phyloP scores from a whole-genome alignment of 257 asterid species.

The Solanum pimpinellifolium region DNA sequence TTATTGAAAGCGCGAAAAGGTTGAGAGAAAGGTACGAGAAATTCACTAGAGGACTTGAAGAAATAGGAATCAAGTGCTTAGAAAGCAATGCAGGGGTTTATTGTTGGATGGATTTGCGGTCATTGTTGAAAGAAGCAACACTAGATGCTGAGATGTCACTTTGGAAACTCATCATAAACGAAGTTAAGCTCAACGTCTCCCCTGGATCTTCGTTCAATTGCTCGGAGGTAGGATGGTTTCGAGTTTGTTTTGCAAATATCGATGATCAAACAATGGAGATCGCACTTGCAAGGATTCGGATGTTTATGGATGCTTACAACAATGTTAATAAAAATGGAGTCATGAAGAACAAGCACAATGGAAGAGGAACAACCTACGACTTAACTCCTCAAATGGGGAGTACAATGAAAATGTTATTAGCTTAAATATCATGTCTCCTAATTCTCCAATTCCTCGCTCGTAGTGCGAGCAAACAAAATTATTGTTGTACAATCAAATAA shows the following conservation, averaged over 20 bases:
- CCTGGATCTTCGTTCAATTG: constrained; percentile 74
- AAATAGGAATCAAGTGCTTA: constrained; percentile 44
- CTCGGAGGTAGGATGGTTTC: constrained; percentile 79
- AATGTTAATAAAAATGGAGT: not conserved
- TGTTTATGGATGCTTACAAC: constrained; percentile 14
- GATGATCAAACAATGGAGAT: constrained; percentile 38
- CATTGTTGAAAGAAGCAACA: constrained; percentile 22
- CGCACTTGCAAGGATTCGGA: constrained; percentile 43
- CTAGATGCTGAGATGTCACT: constrained; percentile 46
- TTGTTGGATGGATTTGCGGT: constrained; percentile 76
- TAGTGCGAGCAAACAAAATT: constrained; percentile 8
- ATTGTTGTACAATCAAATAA: not conserved
- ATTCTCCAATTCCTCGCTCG: constrained; percentile 31
- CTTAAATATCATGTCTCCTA: constrained; percentile 17
- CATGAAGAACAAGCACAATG: not conserved
- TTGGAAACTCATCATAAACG: constrained; percentile 42
- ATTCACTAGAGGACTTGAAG: constrained; percentile 25
- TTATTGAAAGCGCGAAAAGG: constrained; percentile 15
- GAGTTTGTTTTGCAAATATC: constrained; percentile 82
- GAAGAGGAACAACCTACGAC: constrained; percentile 24
- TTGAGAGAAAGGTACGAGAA: constrained; percentile 23
- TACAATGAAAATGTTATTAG: constrained; percentile 15
- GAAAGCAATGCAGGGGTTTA: constrained; percentile 60
- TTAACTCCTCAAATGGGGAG: constrained; percentile 16
- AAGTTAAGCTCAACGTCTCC: constrained; percentile 63